Evolutionary conservation across 179 eudicot species (phyloP).

Genomic region (Camellia oleifera): DNA sequence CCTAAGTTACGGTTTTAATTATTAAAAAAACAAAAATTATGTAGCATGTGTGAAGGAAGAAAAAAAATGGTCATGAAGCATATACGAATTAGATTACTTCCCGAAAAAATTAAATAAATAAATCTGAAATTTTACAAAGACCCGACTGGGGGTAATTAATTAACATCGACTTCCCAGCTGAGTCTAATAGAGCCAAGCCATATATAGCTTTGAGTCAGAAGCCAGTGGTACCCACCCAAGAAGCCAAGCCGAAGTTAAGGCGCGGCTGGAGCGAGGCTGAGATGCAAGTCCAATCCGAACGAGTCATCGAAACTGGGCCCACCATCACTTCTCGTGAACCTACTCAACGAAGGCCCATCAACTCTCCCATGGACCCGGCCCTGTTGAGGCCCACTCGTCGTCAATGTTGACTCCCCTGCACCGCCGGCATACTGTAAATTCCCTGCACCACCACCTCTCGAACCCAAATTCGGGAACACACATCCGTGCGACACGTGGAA

Average conservation of each 20-base stretch:
- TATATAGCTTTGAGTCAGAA: neutral
- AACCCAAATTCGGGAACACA: conserved; percentile 27
- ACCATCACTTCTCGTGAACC: conserved; percentile 46
- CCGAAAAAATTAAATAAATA: conserved; percentile 17
- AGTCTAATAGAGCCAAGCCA: conserved; percentile 5
- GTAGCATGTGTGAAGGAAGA: no score
- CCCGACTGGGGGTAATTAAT: neutral
- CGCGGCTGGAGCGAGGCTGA: conserved; percentile 69
- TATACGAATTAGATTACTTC: conserved; percentile 9
- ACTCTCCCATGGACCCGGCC: conserved; percentile 28
- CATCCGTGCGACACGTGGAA: conserved; percentile 75
- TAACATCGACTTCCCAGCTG: neutral
- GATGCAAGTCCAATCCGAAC: conserved; percentile 82
- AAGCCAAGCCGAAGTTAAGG: conserved; percentile 20
- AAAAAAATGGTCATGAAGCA: neutral
- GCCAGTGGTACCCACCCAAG: neutral
- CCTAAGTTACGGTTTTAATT: no score
- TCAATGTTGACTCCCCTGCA: conserved; percentile 27
- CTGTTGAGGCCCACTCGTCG: conserved; percentile 26
- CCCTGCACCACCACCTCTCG: conserved; percentile 44
- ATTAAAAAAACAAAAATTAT: no score
- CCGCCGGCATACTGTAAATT: conserved; percentile 32
- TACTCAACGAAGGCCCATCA: conserved; percentile 68
- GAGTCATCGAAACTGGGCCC: conserved; percentile 62
- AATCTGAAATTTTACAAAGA: conserved; percentile 19